These are phyloP conservation scores for Isabelozyma gotoi DNA, from an alignment of 805 yeast species.

Conservation along the genomic window DNA sequence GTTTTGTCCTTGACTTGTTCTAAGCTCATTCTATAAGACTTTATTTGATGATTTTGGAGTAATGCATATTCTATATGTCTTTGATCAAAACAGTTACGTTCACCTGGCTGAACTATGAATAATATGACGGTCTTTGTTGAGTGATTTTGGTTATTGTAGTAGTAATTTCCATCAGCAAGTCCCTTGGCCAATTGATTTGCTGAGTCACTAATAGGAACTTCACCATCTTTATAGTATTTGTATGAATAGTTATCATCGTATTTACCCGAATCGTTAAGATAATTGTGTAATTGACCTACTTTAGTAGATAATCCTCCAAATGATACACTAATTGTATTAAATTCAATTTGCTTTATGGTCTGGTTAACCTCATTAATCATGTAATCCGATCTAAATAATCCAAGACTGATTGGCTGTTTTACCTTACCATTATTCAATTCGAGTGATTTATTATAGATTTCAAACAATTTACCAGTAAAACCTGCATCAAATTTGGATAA, in stretches of 20 bases:
- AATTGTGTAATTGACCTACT: conserved; percentile 74
- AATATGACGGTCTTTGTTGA: conserved; percentile 54
- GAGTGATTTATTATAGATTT: conserved; percentile 51
- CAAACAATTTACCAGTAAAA: conserved; percentile 80
- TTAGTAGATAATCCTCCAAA: conserved; percentile 88
- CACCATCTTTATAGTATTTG: conserved; percentile 44
- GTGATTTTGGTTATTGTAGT: conserved; percentile 44
- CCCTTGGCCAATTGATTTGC: conserved; percentile 62
- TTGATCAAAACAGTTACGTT: conserved; percentile 90
- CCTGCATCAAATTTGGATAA: conserved; percentile 62
- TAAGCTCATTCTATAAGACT: conserved; percentile 65
- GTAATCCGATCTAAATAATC: conserved; percentile 89
- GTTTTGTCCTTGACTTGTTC: conserved; percentile 52
- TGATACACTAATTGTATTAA: conserved; percentile 93
- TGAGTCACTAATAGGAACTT: conserved; percentile 70
- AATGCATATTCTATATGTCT: conserved; percentile 75
- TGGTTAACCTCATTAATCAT: conserved; percentile 47
- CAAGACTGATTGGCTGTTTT: conserved; percentile 69
- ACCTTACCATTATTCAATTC: conserved; percentile 42
- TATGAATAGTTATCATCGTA: conserved; percentile 46
- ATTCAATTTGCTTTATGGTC: conserved; percentile 87
- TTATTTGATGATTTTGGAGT: conserved; percentile 53
- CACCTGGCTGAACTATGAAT: conserved; percentile 80
- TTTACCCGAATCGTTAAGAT: conserved; percentile 57
- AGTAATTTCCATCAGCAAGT: conserved; percentile 60